These are phyloP conservation scores for Funneliformis geosporum DNA, from an alignment of 192 early-diverging fungal species.

Conservation along the genomic window DNA sequence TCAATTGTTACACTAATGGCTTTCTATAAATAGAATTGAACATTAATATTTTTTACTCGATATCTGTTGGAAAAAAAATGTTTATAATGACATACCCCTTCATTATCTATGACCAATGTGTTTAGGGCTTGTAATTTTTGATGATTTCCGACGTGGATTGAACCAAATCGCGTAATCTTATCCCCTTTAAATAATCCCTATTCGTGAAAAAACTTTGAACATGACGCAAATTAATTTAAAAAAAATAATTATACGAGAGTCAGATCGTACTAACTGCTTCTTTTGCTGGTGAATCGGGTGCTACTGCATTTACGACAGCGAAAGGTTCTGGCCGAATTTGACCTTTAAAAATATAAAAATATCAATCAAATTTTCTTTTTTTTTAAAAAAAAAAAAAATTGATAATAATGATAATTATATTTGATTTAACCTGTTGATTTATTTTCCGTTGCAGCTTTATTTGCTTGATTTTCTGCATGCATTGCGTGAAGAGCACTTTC, in stretches of 20 bases:
- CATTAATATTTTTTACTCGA: background rate
- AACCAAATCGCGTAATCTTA: conserved; percentile 49
- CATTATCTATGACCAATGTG: conserved; percentile 38
- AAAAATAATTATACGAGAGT: background rate
- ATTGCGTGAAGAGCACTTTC: conserved; percentile 49
- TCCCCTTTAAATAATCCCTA: conserved; percentile 52
- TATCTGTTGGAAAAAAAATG: background rate
- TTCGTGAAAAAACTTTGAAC: background rate
- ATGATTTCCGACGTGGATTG: conserved; percentile 39
- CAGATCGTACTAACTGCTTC: conserved; percentile 41
- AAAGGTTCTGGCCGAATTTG: conserved; percentile 37
- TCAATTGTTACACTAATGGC: conserved; percentile 42
- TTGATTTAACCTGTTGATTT: background rate
- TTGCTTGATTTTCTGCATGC: conserved; percentile 45
- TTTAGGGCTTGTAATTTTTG: conserved; percentile 44
- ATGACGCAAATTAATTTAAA: background rate
- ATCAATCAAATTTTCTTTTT: background rate
- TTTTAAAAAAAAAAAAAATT: no score
- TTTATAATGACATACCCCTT: conserved; percentile 32
- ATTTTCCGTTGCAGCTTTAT: background rate
- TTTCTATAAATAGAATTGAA: conserved; percentile 31
- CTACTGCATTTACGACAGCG: conserved; percentile 57
- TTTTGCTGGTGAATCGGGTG: conserved; percentile 56
- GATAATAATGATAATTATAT: no score
- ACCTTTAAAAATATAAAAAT: background rate